Conservation (phyloP, 23 red algal species). For the Gracilaria caudata region DNA sequence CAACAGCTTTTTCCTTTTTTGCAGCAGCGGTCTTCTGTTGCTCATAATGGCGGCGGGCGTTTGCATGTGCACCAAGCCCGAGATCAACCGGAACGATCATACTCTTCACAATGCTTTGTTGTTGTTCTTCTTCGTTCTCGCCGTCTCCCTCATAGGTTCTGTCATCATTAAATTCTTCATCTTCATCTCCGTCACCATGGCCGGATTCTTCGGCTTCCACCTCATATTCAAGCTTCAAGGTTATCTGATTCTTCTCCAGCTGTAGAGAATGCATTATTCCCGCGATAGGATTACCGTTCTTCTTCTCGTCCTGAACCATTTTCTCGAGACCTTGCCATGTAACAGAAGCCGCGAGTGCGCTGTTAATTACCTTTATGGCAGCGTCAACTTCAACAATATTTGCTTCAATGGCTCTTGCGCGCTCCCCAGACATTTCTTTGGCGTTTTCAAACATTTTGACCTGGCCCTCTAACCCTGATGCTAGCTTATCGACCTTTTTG, state of each 20-base stretch:
- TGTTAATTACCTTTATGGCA: conserved; percentile 80
- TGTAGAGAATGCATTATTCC: conserved; percentile 89
- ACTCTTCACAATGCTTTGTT: not conserved
- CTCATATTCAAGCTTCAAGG: conserved; percentile 72
- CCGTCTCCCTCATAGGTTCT: conserved; percentile 24
- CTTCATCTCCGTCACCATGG: not conserved
- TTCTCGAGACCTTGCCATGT: conserved; percentile 83
- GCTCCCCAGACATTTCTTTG: conserved; percentile 38
- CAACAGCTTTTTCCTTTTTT: conserved; percentile 87
- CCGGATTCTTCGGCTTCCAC: conserved; percentile 51
- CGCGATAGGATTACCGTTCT: conserved; percentile 89
- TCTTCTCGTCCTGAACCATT: conserved; percentile 90
- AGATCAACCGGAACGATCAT: conserved; percentile 85
- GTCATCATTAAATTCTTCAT: conserved; percentile 70
- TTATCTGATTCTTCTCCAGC: conserved; percentile 87
- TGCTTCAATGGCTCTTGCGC: conserved; percentile 81
- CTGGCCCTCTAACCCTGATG: conserved; percentile 70
- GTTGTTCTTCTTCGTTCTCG: not conserved
- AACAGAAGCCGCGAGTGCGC: conserved; percentile 78
- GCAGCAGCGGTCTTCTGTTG: conserved; percentile 71
- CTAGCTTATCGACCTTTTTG: conserved; percentile 89
- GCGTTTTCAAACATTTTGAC: conserved; percentile 72
- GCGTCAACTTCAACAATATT: conserved; percentile 88
- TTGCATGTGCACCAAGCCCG: conserved; percentile 74
- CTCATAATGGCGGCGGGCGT: conserved; percentile 88